Evolutionary conservation across 192 early-diverging fungal species (phyloP).

Genomic region (Coemansia sp.): DNA sequence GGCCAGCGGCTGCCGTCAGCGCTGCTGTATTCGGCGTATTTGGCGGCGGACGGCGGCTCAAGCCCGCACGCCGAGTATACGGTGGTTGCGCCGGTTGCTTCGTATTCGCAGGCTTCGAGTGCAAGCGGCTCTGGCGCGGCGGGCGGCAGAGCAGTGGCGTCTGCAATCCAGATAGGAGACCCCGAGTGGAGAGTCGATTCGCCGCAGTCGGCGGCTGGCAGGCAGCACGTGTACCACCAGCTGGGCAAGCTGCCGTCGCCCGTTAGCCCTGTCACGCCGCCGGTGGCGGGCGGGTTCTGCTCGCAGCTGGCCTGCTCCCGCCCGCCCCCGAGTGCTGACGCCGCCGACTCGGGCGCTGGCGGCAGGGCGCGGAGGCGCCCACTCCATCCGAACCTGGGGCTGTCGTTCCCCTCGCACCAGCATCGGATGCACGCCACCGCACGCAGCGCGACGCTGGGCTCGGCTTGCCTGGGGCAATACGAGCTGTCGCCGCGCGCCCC

Average conservation of each 20-base stretch:
- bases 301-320: neutral
- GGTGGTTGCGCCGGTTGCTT: constrained; percentile 8
- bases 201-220: constrained; percentile 15
- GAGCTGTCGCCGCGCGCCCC: no score
- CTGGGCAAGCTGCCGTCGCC: constrained; percentile 28
- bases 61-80: neutral
- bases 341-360: neutral
- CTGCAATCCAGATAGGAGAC: constrained; percentile 48
- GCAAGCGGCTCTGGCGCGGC: constrained; percentile 3
- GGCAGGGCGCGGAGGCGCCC: neutral
- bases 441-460: constrained; percentile 31
- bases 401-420: neutral
- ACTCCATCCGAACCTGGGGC: neutral
- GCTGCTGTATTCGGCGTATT: neutral
- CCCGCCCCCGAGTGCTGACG: neutral
- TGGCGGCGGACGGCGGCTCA: neutral
- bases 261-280: constrained; percentile 15
- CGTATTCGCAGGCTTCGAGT: neutral
- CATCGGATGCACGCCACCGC: neutral
- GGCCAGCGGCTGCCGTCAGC: neutral
- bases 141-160: constrained; percentile 13
- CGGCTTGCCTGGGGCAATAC: no score
- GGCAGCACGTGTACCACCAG: constrained; percentile 7
- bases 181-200: constrained; percentile 51
- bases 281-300: no score